Evolutionary conservation across 2,329 filamentous ascomycete genomes (phyloP).

Genomic region (Aureobasidium pullulans): DNA sequence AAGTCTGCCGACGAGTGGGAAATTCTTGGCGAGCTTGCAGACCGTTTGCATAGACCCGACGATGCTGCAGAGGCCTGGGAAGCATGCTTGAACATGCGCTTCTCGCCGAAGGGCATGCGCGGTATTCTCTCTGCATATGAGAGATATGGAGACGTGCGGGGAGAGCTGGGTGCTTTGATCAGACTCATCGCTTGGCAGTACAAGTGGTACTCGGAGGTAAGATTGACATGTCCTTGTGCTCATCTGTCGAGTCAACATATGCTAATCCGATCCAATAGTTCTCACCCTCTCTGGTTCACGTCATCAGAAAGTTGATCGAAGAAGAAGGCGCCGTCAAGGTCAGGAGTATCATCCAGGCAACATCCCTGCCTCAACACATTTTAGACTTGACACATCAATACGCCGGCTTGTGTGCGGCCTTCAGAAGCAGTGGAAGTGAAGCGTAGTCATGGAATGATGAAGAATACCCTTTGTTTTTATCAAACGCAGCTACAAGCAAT

Average conservation of each 20-base stretch:
- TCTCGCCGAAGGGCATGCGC: slow-evolving; percentile 85
- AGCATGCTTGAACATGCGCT: slow-evolving; percentile 76
- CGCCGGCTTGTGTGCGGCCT: slow-evolving; percentile 86
- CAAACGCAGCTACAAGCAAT: background rate
- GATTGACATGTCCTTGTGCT: slow-evolving; percentile 15
- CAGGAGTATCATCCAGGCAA: slow-evolving; percentile 92
- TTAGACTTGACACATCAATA: slow-evolving; percentile 95
- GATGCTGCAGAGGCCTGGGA: slow-evolving; percentile 92
- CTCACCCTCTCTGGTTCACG: slow-evolving; percentile 80
- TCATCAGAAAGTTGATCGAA: slow-evolving; percentile 87
- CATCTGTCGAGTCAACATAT: background rate
- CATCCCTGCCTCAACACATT: slow-evolving; percentile 84
- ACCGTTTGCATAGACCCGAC: slow-evolving; percentile 83
- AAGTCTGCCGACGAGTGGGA: slow-evolving; percentile 98
- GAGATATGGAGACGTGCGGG: slow-evolving; percentile 67
- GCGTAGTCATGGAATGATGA: background rate
- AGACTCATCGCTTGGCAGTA: slow-evolving; percentile 96
- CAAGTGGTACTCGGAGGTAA: slow-evolving; percentile 92
- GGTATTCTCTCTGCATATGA: slow-evolving; percentile 78
- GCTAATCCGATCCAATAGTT: slow-evolving; percentile 47
- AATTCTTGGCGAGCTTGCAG: slow-evolving; percentile 85
- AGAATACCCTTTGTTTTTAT: slow-evolving; percentile 3
- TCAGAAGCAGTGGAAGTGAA: slow-evolving; percentile 88
- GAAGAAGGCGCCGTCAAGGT: slow-evolving; percentile 97
- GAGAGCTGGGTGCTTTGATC: slow-evolving; percentile 79